A percentile compares a stretch with the other conserved stretches of the same genome.
Conservation (phyloP, 1,139 yeast genomes). For the Yamadazyma atmosphaerica region DNA sequence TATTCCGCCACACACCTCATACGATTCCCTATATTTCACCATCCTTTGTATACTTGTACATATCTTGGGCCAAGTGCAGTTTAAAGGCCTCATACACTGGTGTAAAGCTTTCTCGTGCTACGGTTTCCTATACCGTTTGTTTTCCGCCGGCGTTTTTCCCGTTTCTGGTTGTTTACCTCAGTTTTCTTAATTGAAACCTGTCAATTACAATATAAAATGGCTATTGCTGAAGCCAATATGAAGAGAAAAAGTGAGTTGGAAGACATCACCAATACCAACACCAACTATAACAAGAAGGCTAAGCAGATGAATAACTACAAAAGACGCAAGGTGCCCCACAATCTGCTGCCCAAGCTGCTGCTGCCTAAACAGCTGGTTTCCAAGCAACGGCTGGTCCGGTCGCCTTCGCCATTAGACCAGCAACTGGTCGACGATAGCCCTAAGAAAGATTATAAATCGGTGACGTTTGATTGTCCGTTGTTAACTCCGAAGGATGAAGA, state of each 20-base stretch:
- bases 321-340: slow-evolving; percentile 13
- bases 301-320: slow-evolving; percentile 11
- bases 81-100: not conserved
- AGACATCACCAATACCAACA: slow-evolving; percentile 37
- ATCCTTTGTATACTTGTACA: no score
- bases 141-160: not conserved
- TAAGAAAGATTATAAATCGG: slow-evolving; percentile 11
- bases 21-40: no score
- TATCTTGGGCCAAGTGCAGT: not conserved
- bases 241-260: slow-evolving; percentile 39
- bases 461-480: slow-evolving; percentile 30
- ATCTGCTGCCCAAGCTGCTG: no score
- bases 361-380: slow-evolving; percentile 6
- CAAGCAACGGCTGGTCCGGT: slow-evolving; percentile 21
- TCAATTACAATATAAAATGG: slow-evolving; percentile 11
- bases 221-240: slow-evolving; percentile 18
- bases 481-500: slow-evolving; percentile 48
- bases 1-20: not conserved
- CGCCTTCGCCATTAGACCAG: slow-evolving; percentile 26
- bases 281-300: slow-evolving; percentile 31
- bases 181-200: not conserved
- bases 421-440: slow-evolving; percentile 2
- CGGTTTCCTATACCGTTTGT: not conserved
- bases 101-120: no score
- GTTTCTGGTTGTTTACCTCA: not conserved